phyloP scores from a whole-genome alignment of 2,329 filamentous ascomycete species.

The Pestalotiopsis sp. region DNA sequence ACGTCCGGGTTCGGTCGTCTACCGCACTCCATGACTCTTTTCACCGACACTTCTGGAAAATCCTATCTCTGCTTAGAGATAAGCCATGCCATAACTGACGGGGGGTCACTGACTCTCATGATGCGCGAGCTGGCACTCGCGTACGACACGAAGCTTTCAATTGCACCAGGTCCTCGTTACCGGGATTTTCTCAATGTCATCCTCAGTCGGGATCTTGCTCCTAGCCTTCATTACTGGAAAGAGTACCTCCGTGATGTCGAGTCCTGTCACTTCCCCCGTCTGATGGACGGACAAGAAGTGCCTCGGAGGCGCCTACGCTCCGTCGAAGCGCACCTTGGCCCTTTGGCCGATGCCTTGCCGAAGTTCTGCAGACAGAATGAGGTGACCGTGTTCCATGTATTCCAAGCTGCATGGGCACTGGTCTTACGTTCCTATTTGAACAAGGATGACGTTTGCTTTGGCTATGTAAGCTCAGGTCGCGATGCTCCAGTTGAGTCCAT shows the following conservation, averaged over 20 bases:
- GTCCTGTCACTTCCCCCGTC: slow-evolving; percentile 27
- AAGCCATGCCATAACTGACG: slow-evolving; percentile 37
- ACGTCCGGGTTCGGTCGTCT: not conserved
- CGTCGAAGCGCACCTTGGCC: slow-evolving; percentile 11
- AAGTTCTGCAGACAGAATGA: slow-evolving; percentile 40
- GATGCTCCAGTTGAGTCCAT: slow-evolving; percentile 52
- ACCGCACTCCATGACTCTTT: slow-evolving; percentile 6
- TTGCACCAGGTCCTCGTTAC: slow-evolving; percentile 16
- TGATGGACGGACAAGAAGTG: slow-evolving; percentile 1
- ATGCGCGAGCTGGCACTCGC: slow-evolving; percentile 29
- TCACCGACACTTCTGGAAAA: slow-evolving; percentile 9
- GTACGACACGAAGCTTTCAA: slow-evolving; percentile 23
- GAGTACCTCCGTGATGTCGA: slow-evolving; percentile 25
- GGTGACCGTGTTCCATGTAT: slow-evolving; percentile 36
- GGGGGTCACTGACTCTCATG: slow-evolving; percentile 32
- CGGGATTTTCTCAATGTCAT: slow-evolving; percentile 22
- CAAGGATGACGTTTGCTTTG: slow-evolving; percentile 13
- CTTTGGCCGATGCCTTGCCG: slow-evolving; percentile 18
- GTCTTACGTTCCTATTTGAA: slow-evolving; percentile 12
- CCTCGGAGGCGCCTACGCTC: slow-evolving; percentile 19
- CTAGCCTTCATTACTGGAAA: slow-evolving; percentile 29
- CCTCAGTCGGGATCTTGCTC: slow-evolving; percentile 15
- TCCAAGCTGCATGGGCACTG: slow-evolving; percentile 13
- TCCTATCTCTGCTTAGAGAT: slow-evolving; percentile 33
- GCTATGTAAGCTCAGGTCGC: slow-evolving; percentile 53